phyloP scores from a whole-genome alignment of 176 grass and related monocot species.

The Cymbopogon citratus region DNA sequence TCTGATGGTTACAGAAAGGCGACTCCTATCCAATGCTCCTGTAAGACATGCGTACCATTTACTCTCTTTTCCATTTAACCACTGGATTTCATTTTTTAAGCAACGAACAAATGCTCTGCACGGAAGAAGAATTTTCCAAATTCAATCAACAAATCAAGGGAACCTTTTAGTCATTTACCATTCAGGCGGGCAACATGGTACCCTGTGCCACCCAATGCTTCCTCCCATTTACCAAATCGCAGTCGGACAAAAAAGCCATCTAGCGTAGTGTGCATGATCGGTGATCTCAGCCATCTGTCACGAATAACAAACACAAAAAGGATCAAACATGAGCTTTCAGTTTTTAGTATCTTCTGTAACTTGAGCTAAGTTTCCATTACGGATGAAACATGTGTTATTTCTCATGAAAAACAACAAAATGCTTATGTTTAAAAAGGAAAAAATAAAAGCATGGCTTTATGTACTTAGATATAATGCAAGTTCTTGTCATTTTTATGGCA shows the following conservation, averaged over 20 bases:
- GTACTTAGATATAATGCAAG: background rate
- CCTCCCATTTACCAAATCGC: conserved; percentile 79
- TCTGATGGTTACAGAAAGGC: conserved; percentile 71
- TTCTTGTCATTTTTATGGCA: conserved; percentile 11
- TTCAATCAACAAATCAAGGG: conserved; percentile 10
- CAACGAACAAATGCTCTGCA: conserved; percentile 8
- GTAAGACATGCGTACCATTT: conserved; percentile 37
- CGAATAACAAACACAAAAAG: conserved; percentile 18
- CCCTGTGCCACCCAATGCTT: conserved; percentile 74
- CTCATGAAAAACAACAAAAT: background rate
- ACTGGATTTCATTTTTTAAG: background rate
- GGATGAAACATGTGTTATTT: background rate
- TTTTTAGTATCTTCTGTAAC: background rate
- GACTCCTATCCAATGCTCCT: conserved; percentile 64
- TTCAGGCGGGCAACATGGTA: conserved; percentile 84
- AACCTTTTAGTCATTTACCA: conserved; percentile 47
- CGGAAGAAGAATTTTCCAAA: background rate
- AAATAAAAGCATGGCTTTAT: background rate
- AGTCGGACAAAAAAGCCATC: conserved; percentile 89
- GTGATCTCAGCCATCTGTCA: conserved; percentile 72
- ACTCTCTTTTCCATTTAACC: background rate
- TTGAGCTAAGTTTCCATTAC: background rate
- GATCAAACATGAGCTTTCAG: background rate
- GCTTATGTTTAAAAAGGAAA: background rate
- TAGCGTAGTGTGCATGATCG: conserved; percentile 43